Conservation (phyloP, 2,329 filamentous ascomycete genomes). For the Neocucurbitaria cava region DNA sequence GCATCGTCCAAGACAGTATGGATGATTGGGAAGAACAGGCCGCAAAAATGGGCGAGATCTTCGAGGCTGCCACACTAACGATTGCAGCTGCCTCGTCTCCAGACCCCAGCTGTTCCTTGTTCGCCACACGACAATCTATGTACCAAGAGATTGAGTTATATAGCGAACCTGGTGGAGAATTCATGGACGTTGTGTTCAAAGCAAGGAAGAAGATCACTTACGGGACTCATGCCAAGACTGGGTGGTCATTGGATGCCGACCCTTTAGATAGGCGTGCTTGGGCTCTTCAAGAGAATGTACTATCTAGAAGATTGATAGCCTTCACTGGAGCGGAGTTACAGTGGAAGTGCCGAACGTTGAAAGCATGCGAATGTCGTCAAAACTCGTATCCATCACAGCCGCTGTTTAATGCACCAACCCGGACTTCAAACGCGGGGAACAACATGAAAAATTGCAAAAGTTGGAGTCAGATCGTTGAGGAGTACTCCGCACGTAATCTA, state of each 20-base stretch:
- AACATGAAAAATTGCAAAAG: neutral
- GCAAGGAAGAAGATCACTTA: slow-evolving; percentile 5
- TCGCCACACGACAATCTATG: neutral
- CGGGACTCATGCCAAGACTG: slow-evolving; percentile 4
- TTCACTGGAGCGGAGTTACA: slow-evolving; percentile 7
- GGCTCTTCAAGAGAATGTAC: slow-evolving; percentile 5
- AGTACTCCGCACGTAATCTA: neutral
- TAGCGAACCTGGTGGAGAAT: neutral
- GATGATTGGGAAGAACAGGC: slow-evolving; percentile 4
- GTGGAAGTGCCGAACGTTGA: slow-evolving; percentile 3
- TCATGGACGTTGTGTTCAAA: neutral
- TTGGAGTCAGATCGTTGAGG: slow-evolving; percentile 3
- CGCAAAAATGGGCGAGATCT: slow-evolving; percentile 3
- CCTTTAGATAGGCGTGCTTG: slow-evolving; percentile 3
- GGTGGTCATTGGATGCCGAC: neutral
- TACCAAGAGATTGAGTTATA: neutral
- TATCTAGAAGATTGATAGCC: slow-evolving; percentile 3
- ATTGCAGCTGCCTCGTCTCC: slow-evolving; percentile 6
- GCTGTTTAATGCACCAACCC: neutral
- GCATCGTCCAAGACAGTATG: slow-evolving; percentile 17
- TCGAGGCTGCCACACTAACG: neutral
- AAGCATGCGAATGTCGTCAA: slow-evolving; percentile 4
- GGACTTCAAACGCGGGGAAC: neutral
- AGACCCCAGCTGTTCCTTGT: neutral
- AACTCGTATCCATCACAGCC: neutral